These are phyloP conservation scores for Wickerhamomyces kurtzmanii DNA, from an alignment of 805 yeast species.

Conservation along the genomic window DNA sequence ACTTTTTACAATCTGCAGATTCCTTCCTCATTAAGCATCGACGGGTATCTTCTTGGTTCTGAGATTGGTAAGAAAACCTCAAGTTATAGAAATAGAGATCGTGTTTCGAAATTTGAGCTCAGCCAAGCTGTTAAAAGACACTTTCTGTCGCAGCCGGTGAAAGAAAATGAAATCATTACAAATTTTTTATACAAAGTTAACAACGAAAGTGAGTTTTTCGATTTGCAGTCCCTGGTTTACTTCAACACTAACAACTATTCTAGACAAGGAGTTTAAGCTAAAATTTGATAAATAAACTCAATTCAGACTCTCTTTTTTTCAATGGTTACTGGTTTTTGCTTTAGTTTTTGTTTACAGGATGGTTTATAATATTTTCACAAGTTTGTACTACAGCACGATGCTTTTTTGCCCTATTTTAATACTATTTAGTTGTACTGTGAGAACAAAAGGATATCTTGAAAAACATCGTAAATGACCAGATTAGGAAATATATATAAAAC, in stretches of 20 bases:
- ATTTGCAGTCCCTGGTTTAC: constrained; percentile 22
- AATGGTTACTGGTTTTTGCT: constrained; percentile 4
- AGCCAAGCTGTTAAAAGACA: constrained; percentile 59
- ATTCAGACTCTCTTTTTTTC: neutral
- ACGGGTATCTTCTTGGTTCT: constrained; percentile 62
- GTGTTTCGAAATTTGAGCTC: constrained; percentile 50
- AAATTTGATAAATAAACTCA: neutral
- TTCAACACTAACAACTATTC: neutral
- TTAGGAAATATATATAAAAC: no score
- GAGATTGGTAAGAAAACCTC: constrained; percentile 66
- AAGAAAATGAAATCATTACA: constrained; percentile 82
- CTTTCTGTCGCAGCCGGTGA: constrained; percentile 45
- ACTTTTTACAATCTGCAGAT: constrained; percentile 44
- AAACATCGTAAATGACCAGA: no score
- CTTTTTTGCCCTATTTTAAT: neutral
- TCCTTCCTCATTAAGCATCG: constrained; percentile 53
- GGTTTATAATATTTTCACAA: neutral
- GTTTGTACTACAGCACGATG: neutral
- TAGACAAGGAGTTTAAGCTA: neutral
- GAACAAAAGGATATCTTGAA: no score
- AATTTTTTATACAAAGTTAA: constrained; percentile 81
- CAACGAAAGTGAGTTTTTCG: constrained; percentile 46
- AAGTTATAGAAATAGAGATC: constrained; percentile 24
- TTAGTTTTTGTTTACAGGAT: constrained; percentile 1
- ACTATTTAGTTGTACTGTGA: no score